Evolutionary conservation across 257 asterid genomes (phyloP).

Genomic region (Salvia rosmarinus): DNA sequence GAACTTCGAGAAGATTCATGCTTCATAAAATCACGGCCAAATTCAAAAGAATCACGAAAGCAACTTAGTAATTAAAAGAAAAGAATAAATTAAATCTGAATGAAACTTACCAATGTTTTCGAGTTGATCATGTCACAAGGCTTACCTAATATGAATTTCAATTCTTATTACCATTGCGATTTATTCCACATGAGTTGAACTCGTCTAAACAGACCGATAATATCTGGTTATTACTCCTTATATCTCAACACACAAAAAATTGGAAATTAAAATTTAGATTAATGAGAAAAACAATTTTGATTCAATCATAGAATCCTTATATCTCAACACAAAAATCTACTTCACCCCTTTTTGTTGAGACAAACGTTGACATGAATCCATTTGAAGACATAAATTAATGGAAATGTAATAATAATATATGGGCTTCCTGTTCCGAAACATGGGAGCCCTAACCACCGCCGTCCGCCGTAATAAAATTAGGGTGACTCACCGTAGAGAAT

Average conservation of each 20-base stretch:
- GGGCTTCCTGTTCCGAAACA: slow-evolving; percentile 43
- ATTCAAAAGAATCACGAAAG: background rate
- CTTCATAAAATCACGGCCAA: background rate
- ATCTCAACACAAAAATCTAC: slow-evolving; percentile 39
- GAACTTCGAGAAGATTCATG: slow-evolving; percentile 26
- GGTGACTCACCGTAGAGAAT: background rate
- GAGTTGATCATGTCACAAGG: too few relatives aligned
- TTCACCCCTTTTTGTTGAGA: slow-evolving; percentile 31
- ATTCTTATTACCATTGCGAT: too few relatives aligned
- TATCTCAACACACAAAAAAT: background rate
- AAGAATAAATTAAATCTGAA: background rate
- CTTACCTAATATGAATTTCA: too few relatives aligned
- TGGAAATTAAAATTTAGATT: background rate
- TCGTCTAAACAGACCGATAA: too few relatives aligned
- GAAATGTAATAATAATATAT: background rate
- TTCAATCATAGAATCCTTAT: slow-evolving; percentile 2
- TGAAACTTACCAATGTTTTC: background rate
- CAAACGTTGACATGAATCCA: slow-evolving; percentile 34
- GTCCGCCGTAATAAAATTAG: slow-evolving; percentile 32
- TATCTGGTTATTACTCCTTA: too few relatives aligned
- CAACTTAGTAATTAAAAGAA: background rate
- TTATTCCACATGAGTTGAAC: too few relatives aligned
- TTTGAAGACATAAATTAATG: slow-evolving; percentile 9
- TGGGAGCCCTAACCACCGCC: slow-evolving; percentile 36
- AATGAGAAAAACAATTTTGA: background rate